Percentiles rank a stretch among this genome's conserved stretches.
Conservation (phyloP, 768 basidiomycete genomes). For the Asterophora parasitica region DNA sequence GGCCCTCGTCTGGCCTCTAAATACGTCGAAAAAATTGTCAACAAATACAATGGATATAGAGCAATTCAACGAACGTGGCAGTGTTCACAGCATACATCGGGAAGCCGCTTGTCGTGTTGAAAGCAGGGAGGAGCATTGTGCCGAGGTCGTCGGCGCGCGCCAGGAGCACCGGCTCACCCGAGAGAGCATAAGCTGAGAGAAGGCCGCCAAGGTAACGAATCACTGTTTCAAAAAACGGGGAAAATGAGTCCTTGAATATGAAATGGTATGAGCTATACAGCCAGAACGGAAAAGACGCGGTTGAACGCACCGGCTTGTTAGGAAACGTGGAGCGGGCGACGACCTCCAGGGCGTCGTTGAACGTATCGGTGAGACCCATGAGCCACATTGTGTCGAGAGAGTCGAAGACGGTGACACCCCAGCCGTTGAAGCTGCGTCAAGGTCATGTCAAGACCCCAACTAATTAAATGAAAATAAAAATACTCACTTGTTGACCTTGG, state of each 20-base stretch:
- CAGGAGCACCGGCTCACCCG: slow-evolving; percentile 57
- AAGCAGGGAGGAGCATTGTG: slow-evolving; percentile 60
- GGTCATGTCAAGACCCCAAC: no score
- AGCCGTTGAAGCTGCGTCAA: slow-evolving; percentile 58
- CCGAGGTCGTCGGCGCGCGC: slow-evolving; percentile 72
- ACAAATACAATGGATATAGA: background rate
- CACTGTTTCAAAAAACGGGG: slow-evolving; percentile 72
- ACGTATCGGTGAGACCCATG: slow-evolving; percentile 69
- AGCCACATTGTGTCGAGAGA: slow-evolving; percentile 80
- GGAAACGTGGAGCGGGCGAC: slow-evolving; percentile 45
- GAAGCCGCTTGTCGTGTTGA: slow-evolving; percentile 64
- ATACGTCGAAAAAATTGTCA: background rate
- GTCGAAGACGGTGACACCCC: slow-evolving; percentile 72
- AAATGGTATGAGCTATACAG: slow-evolving; percentile 8
- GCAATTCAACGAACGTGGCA: slow-evolving; percentile 33
- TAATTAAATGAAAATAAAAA: slow-evolving; percentile 1
- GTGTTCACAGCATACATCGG: slow-evolving; percentile 69
- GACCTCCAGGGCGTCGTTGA: slow-evolving; percentile 50
- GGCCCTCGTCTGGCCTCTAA: slow-evolving; percentile 33
- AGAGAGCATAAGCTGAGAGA: slow-evolving; percentile 73
- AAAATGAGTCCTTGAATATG: slow-evolving; percentile 24
- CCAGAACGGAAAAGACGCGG: background rate
- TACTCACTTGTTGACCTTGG: slow-evolving; percentile 49
- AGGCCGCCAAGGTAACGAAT: slow-evolving; percentile 85
- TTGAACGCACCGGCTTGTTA: slow-evolving; percentile 27